Evolutionary conservation across 2,329 filamentous ascomycete species (phyloP).

Genomic region (Ophiosphaerella narmari): DNA sequence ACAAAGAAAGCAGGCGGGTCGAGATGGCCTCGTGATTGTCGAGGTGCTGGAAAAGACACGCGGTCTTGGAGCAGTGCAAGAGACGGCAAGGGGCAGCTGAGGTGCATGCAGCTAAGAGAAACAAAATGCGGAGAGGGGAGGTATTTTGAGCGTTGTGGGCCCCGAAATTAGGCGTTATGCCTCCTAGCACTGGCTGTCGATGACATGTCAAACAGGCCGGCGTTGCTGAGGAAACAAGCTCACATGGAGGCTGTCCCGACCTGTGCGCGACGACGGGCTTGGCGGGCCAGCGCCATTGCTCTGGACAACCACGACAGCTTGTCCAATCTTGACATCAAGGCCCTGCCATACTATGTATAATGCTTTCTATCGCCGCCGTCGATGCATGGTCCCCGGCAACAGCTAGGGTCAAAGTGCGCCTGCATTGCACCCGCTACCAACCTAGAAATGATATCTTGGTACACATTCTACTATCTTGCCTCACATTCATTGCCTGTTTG

Average conservation of each 20-base stretch:
- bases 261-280: slow-evolving; percentile 16
- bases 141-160: slow-evolving; percentile 33
- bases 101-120: slow-evolving; percentile 34
- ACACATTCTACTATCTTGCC: no score
- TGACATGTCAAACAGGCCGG: slow-evolving; percentile 24
- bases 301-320: slow-evolving; percentile 4
- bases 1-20: slow-evolving; percentile 9
- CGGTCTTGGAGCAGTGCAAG: slow-evolving; percentile 16
- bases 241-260: slow-evolving; percentile 12
- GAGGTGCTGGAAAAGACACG: slow-evolving; percentile 12
- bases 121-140: slow-evolving; percentile 32
- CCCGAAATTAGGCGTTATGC: slow-evolving; percentile 20
- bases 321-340: slow-evolving; percentile 6
- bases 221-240: slow-evolving; percentile 18
- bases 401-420: neutral
- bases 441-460: no score
- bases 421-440: no score
- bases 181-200: slow-evolving; percentile 9
- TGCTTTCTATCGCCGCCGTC: no score
- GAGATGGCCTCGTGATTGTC: slow-evolving; percentile 2
- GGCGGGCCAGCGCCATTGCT: slow-evolving; percentile 5
- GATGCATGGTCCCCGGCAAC: slow-evolving; percentile 9
- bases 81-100: slow-evolving; percentile 20
- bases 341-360: neutral
- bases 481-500: no score